Percentiles rank a stretch among this genome's conserved stretches.
Conservation (phyloP, 768 basidiomycete genomes). For the Tricholomella constricta region DNA sequence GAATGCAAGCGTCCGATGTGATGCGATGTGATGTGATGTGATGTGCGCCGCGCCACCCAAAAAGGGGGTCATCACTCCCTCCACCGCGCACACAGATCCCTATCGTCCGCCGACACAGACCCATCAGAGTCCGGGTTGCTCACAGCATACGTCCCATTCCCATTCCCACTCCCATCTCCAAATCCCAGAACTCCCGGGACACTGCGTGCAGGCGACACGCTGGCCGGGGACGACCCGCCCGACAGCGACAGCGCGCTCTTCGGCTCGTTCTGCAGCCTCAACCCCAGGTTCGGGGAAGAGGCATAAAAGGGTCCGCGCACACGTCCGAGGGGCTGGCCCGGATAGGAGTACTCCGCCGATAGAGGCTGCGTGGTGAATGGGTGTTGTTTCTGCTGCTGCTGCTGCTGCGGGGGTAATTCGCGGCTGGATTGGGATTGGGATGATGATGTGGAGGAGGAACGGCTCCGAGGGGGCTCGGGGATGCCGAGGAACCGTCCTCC, state of each 20-base stretch:
- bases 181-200: neutral
- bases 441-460: slow-evolving; percentile 20
- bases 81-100: neutral
- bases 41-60: too few relatives aligned
- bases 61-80: too few relatives aligned
- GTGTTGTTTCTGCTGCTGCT: neutral
- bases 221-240: slow-evolving; percentile 6
- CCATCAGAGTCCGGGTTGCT: slow-evolving; percentile 13
- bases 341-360: neutral
- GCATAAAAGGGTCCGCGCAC: slow-evolving; percentile 13
- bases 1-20: too few relatives aligned
- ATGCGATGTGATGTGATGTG: too few relatives aligned
- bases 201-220: slow-evolving; percentile 4
- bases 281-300: slow-evolving; percentile 20
- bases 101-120: slow-evolving; percentile 8
- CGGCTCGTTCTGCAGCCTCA: slow-evolving; percentile 8
- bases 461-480: slow-evolving; percentile 19
- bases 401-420: neutral
- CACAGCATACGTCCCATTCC: slow-evolving; percentile 4
- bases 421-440: slow-evolving; percentile 35
- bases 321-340: slow-evolving; percentile 8
- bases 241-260: neutral
- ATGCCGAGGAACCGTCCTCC: neutral
- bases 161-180: neutral
- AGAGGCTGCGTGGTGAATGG: slow-evolving; percentile 10